These are phyloP conservation scores for Saururus chinensis DNA, from an alignment of 164 flowering plant species.

Conservation along the genomic window DNA sequence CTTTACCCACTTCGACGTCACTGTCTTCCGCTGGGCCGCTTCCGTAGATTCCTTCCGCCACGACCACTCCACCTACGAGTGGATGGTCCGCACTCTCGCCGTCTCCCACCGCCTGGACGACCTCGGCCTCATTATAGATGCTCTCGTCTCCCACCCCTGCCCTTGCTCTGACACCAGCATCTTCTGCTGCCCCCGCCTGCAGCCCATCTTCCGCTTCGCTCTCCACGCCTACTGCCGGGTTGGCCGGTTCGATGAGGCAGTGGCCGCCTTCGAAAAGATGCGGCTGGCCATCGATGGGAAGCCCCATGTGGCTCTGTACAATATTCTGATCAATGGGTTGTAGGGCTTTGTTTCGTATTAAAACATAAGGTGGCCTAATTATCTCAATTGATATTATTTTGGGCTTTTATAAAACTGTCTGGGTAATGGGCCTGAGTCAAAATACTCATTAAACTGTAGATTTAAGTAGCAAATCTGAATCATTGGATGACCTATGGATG, in stretches of 20 bases:
- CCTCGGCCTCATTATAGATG: slow-evolving; percentile 32
- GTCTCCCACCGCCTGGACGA: slow-evolving; percentile 45
- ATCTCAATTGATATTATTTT: too few relatives aligned
- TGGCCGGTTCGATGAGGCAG: slow-evolving; percentile 51
- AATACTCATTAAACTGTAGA: too few relatives aligned
- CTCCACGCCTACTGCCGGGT: slow-evolving; percentile 45
- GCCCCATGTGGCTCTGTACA: slow-evolving; percentile 49
- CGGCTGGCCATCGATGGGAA: slow-evolving; percentile 62
- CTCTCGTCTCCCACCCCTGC: slow-evolving; percentile 58
- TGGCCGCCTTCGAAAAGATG: slow-evolving; percentile 45
- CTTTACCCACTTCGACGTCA: slow-evolving; percentile 64
- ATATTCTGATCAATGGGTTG: slow-evolving; percentile 64
- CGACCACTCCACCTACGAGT: slow-evolving; percentile 67
- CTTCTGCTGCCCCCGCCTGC: slow-evolving; percentile 60
- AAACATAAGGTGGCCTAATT: too few relatives aligned
- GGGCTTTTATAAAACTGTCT: too few relatives aligned
- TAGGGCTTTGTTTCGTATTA: too few relatives aligned
- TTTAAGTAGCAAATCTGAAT: too few relatives aligned
- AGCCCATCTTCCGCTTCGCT: slow-evolving; percentile 45
- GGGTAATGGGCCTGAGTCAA: too few relatives aligned
- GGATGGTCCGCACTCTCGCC: slow-evolving; percentile 67
- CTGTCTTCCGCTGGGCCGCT: slow-evolving; percentile 68
- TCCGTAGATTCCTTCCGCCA: slow-evolving; percentile 65
- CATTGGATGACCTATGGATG: too few relatives aligned
- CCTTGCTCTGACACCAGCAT: slow-evolving; percentile 81